These are phyloP conservation scores for Bothriochloa decipiens DNA, from an alignment of 176 grass and related monocot genomes.

Conservation along the genomic window DNA sequence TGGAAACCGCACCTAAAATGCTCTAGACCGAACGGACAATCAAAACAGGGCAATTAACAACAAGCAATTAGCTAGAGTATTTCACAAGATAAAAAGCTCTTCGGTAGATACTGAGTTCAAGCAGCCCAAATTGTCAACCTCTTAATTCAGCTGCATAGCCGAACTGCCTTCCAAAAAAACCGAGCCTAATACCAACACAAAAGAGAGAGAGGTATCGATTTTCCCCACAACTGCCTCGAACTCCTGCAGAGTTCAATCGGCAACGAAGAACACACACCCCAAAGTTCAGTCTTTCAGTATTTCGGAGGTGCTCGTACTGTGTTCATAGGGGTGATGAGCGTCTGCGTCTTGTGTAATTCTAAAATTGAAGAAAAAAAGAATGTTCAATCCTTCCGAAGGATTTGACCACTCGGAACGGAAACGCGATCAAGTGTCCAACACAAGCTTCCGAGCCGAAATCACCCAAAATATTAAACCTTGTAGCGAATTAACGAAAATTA, in stretches of 20 bases:
- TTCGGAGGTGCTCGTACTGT: no score
- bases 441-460: conserved; percentile 32
- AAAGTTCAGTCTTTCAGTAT: conserved; percentile 3
- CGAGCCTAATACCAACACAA: neutral
- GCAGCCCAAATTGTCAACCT: neutral
- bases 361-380: neutral
- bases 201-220: neutral
- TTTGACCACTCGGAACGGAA: conserved; percentile 2
- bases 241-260: neutral
- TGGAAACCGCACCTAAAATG: conserved; percentile 1
- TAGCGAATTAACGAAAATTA: conserved; percentile 4
- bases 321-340: no score
- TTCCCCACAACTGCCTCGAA: neutral
- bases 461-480: conserved; percentile 27
- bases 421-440: neutral
- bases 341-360: no score
- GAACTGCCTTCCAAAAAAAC: neutral
- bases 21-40: neutral
- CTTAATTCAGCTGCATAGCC: neutral
- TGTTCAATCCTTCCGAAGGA: neutral
- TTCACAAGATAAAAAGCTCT: neutral
- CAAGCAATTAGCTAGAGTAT: conserved; percentile 4
- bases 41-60: neutral
- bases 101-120: neutral
- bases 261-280: neutral